phyloP scores from a whole-genome alignment of 2,329 filamentous ascomycete genomes.

The Elsinoe necatrix region DNA sequence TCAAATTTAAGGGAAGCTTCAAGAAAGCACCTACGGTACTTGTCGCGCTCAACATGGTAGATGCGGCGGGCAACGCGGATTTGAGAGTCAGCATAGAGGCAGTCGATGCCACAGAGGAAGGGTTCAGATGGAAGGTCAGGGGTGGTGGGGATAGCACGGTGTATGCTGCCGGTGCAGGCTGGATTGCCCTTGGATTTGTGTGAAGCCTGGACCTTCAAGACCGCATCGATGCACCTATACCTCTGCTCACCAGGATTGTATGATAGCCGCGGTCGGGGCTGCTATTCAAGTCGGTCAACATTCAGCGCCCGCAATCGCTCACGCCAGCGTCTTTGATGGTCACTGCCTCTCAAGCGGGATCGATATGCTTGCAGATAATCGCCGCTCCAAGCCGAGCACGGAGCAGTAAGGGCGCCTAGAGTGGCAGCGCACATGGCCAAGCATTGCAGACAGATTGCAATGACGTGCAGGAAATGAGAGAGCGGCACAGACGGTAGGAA shows the following conservation, averaged over 20 bases:
- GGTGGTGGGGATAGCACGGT: conserved; percentile 22
- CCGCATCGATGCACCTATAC: not conserved
- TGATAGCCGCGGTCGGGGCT: not conserved
- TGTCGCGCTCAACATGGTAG: conserved; percentile 25
- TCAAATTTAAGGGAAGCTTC: conserved; percentile 23
- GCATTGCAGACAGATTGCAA: conserved; percentile 5
- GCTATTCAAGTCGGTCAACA: not conserved
- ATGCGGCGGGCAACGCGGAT: conserved; percentile 24
- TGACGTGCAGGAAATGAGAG: not conserved
- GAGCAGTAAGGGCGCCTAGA: conserved; percentile 3
- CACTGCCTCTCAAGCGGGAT: conserved; percentile 1
- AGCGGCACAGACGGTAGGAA: not conserved
- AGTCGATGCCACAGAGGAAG: conserved; percentile 21
- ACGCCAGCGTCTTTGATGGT: not conserved
- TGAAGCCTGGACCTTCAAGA: conserved; percentile 7
- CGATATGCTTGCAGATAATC: not conserved
- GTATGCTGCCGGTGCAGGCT: conserved; percentile 25
- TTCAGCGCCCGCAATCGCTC: not conserved
- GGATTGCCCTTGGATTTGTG: conserved; percentile 22
- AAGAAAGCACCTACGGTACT: conserved; percentile 23
- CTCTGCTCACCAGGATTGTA: not conserved
- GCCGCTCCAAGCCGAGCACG: not conserved
- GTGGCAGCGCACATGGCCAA: conserved; percentile 7
- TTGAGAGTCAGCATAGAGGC: conserved; percentile 22
- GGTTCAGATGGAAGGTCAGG: conserved; percentile 25